Base-by-base conservation (phyloP, 2,329 filamentous ascomycete species). In the Lachnum nothofagi region DNA sequence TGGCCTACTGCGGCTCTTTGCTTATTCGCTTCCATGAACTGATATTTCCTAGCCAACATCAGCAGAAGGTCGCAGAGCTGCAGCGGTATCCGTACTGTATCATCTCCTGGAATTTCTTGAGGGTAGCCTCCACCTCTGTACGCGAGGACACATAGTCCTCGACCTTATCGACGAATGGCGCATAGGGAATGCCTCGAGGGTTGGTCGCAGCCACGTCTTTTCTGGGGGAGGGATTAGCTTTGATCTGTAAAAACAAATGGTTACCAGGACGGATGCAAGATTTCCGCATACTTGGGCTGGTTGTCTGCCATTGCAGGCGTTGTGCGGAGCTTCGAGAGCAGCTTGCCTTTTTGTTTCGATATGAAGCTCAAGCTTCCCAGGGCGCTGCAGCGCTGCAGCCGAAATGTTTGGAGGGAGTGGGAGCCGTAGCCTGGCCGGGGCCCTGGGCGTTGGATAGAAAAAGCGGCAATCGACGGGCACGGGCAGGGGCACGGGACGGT, bases 1-100 rank as follows among this genome's bases (percentile, higher is more conserved):
- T 98, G 73, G 2, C 91, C 90, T 3, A 78, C 76, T 45, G 87
- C 85, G 41, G 93, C 81, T 55, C 89, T 80, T 68, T 95, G 86
- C 51, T 93, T 87, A 69, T 95, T 97, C 66, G 86, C 76, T 72
- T 97, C 90, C 93, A 98, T 98, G 72, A 97, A 98, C 69, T 97
- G 93, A 74, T 98, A 98, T 78, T 98, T 98, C 61, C 90, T 95
- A 66, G 67, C 65, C 63, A 70, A 70, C 39, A 54, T 60, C 34
- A 55, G 56, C 54, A 23, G 47, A 20, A 27, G n/a, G 17, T 31
- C 14, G 10, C 16, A 6, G 37, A 41, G n/a, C 16, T 3, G 23
- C 25, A 9, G 6, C 16, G 17, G 27, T 24, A 39, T 45, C 62
- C 73, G 46, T 77, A 93, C 87, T 87, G 88, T 58, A 94, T 94